These are phyloP conservation scores for Penicillium sp. DNA, from an alignment of 2,329 filamentous ascomycete species.

Conservation along the genomic window DNA sequence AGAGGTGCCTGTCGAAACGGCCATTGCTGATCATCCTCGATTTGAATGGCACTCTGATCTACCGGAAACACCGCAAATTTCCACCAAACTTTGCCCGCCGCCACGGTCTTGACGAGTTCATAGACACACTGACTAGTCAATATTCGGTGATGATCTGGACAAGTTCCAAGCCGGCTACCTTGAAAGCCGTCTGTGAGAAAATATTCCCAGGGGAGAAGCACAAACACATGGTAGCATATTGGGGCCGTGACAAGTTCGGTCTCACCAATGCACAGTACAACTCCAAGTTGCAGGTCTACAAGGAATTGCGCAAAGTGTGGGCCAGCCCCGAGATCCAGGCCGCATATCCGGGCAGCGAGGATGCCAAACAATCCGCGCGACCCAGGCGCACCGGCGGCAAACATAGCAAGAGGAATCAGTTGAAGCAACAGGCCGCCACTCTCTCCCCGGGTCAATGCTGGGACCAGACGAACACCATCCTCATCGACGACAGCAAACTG, in stretches of 20 bases:
- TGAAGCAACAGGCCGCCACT: conserved; percentile 3
- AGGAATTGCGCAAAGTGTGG: conserved; percentile 78
- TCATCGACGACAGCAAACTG: conserved; percentile 81
- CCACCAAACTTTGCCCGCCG: conserved; percentile 64
- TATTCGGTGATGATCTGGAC: conserved; percentile 91
- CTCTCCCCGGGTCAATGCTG: conserved; percentile 59
- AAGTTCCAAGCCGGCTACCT: conserved; percentile 74
- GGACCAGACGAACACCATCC: conserved; percentile 82
- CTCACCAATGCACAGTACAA: conserved; percentile 67
- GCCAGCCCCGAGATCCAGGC: conserved; percentile 44
- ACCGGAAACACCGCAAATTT: conserved; percentile 60
- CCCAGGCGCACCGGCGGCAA: conserved; percentile 1
- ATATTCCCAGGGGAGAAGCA: conserved; percentile 62
- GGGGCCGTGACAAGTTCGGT: conserved; percentile 76
- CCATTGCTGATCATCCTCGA: conserved; percentile 83
- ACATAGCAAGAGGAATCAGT: conserved; percentile 31
- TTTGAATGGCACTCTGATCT: conserved; percentile 87
- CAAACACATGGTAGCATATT: conserved; percentile 65
- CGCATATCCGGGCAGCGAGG: conserved; percentile 38
- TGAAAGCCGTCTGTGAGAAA: conserved; percentile 57
- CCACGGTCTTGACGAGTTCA: conserved; percentile 67
- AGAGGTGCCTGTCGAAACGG: conserved; percentile 50
- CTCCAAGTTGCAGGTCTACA: conserved; percentile 81
- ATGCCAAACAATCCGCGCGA: not conserved
- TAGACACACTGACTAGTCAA: conserved; percentile 70